Percentiles rank a stretch among this genome's conserved stretches.
These are phyloP conservation scores for Chaetomidium leptoderma DNA, from an alignment of 495 filamentous ascomycete genomes.

Conservation along the genomic window DNA sequence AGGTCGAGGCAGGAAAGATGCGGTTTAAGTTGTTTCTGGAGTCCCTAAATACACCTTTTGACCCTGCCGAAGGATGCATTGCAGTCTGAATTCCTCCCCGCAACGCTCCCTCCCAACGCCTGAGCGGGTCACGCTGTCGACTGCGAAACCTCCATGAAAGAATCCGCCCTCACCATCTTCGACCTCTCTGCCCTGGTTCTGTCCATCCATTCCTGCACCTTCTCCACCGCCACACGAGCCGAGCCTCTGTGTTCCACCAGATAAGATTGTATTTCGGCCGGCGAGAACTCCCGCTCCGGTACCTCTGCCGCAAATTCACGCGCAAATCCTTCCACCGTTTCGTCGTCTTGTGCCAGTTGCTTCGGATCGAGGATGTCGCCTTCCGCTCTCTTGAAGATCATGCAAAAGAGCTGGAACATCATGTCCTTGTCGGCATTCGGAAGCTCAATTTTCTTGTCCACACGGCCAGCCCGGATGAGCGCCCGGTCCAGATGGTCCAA, in stretches of 20 bases:
- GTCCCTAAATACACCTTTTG: no score
- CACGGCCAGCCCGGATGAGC: constrained; percentile 61
- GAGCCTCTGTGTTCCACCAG: constrained; percentile 10
- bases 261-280: constrained; percentile 14
- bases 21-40: no score
- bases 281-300: constrained; percentile 11
- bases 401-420: constrained; percentile 7
- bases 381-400: constrained; percentile 9
- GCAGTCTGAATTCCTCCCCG: no score
- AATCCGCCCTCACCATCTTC: no score
- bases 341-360: constrained; percentile 10
- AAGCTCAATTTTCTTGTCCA: constrained; percentile 64
- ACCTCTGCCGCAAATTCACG: constrained; percentile 10
- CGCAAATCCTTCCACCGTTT: constrained; percentile 1
- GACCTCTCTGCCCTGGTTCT: no score
- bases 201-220: constrained; percentile 12
- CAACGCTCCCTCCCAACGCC: no score
- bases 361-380: constrained; percentile 5
- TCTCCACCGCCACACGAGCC: constrained; percentile 11
- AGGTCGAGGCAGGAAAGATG: no score
- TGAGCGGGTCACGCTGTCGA: no score
- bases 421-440: constrained; percentile 38
- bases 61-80: no score
- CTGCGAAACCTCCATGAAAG: no score
- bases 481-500: constrained; percentile 63